phyloP scores from a whole-genome alignment of 2,329 filamentous ascomycete genomes.

The Paracoccidioides lutzii region DNA sequence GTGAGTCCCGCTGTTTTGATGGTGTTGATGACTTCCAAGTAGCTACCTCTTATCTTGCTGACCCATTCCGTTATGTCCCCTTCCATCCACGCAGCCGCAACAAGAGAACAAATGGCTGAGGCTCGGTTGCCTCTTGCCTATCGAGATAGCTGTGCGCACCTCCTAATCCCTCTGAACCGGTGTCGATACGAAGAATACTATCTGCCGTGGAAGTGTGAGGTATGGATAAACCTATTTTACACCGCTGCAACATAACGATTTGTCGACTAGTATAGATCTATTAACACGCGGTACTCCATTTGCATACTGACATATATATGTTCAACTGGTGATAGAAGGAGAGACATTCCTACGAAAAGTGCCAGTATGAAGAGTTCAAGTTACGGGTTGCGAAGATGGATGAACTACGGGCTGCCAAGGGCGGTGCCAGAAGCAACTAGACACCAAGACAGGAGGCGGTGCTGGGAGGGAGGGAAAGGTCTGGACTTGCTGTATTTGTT shows the following conservation, averaged over 20 bases:
- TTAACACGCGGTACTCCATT: neutral
- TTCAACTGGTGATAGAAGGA: constrained; percentile 52
- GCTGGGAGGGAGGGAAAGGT: neutral
- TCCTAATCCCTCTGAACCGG: constrained; percentile 88
- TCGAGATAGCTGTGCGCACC: constrained; percentile 87
- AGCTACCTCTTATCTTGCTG: neutral
- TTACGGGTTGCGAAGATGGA: constrained; percentile 98
- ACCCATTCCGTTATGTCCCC: constrained; percentile 5
- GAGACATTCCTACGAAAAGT: constrained; percentile 96
- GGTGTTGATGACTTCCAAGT: neutral
- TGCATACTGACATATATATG: constrained; percentile 4
- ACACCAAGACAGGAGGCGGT: neutral
- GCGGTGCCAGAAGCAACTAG: constrained; percentile 65
- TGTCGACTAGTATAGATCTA: neutral
- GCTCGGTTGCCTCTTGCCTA: constrained; percentile 79
- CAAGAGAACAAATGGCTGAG: constrained; percentile 85
- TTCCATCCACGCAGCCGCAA: constrained; percentile 37
- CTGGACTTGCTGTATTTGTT: neutral
- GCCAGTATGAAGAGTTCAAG: constrained; percentile 98
- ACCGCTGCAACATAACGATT: neutral
- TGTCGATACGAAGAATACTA: constrained; percentile 90
- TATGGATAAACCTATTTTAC: constrained; percentile 29
- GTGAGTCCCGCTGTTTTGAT: constrained; percentile 9
- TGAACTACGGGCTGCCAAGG: constrained; percentile 77
- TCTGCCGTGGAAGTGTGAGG: constrained; percentile 94